Evolutionary conservation across 2,329 filamentous ascomycete species (phyloP), one percentile per base, ranked within the genome.

Genomic region (Penicillium capsulatum): DNA sequence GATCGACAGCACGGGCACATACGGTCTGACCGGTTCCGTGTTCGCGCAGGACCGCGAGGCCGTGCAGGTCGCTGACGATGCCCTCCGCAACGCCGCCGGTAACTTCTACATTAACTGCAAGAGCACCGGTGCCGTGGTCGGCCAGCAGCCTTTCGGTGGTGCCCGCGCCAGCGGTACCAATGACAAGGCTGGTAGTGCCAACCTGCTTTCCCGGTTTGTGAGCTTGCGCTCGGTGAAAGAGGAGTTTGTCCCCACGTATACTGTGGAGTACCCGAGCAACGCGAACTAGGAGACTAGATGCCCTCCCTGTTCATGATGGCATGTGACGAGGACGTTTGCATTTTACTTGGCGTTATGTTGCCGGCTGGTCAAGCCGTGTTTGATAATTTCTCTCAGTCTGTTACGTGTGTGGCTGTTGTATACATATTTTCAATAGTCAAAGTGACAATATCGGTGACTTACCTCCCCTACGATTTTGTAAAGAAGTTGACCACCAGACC

Each of bases 71-170:
- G 66, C 66, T 3, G 57, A 63, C 22, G 60, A 66, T 20, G 58
- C 50, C 27, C 58, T 69, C 19, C 60, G 64, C 27, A 58, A 61
- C 38, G 49, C 63, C 8, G 66, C 65, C 26, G 66, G 66, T 3
- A 69, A 67, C 47, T 66, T 69, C 46, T 69, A 69, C 42, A 62
- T 69, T 43, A 69, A 70, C 54, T 66, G 59, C 54, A 69, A 70
- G 57, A 69, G 79, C 64, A 86, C 82, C 2, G 83, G 81, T 27
- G 81, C 82, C 11, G 80, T 86, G 16, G 81, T 85, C 6, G 82
- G 81, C 10, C 83, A 86, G 68, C 82, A 86, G 68, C 78, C 82
- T 3, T 86, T 86, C 59, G 82, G 82, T 15, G 82, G 82, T 37
- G 75, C 79, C 9, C 71, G 83, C 48, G 80, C 80, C 5, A 82